These are phyloP conservation scores for Cerrena zonata DNA, from an alignment of 1,284 basidiomycete species.

Conservation along the genomic window DNA sequence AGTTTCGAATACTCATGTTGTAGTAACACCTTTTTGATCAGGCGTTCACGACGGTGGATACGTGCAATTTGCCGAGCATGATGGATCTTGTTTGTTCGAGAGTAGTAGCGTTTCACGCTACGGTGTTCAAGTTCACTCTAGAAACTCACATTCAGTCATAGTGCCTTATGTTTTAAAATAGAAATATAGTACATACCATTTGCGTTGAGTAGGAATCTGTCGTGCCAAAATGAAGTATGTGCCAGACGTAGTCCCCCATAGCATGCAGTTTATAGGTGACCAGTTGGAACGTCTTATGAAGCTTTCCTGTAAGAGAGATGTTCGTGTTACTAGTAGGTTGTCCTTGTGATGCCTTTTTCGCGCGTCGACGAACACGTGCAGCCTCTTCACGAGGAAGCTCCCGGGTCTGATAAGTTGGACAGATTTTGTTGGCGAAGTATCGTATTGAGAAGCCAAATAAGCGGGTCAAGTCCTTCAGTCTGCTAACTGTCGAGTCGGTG, in stretches of 20 bases:
- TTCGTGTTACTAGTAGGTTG: neutral
- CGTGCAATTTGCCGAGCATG: conserved; percentile 2
- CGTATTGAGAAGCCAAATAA: conserved; percentile 13
- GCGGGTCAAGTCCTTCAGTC: conserved; percentile 11
- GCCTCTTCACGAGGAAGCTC: conserved; percentile 15
- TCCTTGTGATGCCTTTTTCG: neutral
- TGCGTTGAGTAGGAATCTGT: conserved; percentile 22
- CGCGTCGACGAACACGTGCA: conserved; percentile 6
- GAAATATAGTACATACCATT: conserved; percentile 13
- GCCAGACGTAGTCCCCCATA: conserved; percentile 16
- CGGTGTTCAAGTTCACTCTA: conserved; percentile 9
- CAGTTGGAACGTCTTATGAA: conserved; percentile 12
- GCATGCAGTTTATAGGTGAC: conserved; percentile 20
- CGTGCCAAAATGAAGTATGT: conserved; percentile 19
- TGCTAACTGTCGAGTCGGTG: conserved; percentile 16
- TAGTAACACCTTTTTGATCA: neutral
- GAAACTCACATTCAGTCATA: neutral
- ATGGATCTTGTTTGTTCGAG: conserved; percentile 3
- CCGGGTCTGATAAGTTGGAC: conserved; percentile 12
- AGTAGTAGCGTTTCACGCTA: conserved; percentile 4
- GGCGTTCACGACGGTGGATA: neutral
- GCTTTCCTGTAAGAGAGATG: no score
- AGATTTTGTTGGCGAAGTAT: conserved; percentile 12
- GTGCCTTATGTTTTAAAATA: neutral
- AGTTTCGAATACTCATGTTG: no score